Conservation (phyloP, 2,329 filamentous ascomycete genomes). For the Pseudopithomyces maydicus region DNA sequence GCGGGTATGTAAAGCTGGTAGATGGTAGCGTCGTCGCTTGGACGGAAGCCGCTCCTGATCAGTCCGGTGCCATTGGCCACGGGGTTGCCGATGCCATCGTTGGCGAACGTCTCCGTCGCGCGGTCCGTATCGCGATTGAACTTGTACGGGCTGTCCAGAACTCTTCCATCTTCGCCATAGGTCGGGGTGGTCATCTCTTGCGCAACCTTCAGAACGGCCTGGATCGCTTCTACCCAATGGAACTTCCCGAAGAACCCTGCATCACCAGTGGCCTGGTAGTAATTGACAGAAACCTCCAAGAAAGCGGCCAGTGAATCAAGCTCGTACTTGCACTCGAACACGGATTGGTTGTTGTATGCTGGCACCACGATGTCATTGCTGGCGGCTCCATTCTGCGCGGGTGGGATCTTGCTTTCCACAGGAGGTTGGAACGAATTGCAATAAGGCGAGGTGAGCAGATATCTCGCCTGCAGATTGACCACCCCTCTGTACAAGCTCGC, state of each 20-base stretch:
- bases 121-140: conserved; percentile 51
- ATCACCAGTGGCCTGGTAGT: conserved; percentile 57
- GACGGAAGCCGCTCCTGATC: conserved; percentile 56
- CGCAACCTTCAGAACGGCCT: conserved; percentile 52
- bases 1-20: conserved; percentile 56
- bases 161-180: conserved; percentile 52
- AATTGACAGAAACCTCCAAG: conserved; percentile 55
- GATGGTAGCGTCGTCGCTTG: conserved; percentile 57
- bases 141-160: conserved; percentile 51
- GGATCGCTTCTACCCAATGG: conserved; percentile 53
- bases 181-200: conserved; percentile 55
- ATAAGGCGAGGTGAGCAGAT: conserved; percentile 64
- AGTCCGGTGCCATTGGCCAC: conserved; percentile 55
- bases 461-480: conserved; percentile 73
- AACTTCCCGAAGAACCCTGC: conserved; percentile 54
- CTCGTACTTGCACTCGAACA: conserved; percentile 62
- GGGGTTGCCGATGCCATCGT: conserved; percentile 59
- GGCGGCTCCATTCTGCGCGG: conserved; percentile 46
- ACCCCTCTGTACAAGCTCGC: conserved; percentile 71
- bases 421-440: conserved; percentile 61
- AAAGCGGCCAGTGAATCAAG: conserved; percentile 59
- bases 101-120: conserved; percentile 56
- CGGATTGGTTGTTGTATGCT: conserved; percentile 47
- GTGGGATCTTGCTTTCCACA: conserved; percentile 50
- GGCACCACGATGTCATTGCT: conserved; percentile 51